These are phyloP conservation scores for Abelmoschus esculentus DNA, from an alignment of 345 rosid species.

Conservation along the genomic window DNA sequence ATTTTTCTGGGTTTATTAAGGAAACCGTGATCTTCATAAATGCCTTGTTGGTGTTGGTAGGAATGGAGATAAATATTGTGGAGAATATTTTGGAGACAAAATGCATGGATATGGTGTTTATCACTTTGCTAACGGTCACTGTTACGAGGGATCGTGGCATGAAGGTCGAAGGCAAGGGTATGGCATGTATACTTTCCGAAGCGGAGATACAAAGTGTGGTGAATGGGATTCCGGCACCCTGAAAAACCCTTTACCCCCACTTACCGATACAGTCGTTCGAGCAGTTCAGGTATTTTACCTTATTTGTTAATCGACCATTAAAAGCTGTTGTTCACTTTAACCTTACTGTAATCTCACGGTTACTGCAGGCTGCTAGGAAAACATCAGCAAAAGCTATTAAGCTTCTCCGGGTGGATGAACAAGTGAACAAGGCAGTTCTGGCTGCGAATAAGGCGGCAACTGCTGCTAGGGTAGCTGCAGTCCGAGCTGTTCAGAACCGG, in stretches of 20 bases:
- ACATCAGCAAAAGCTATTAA: constrained; percentile 58
- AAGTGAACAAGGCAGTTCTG: constrained; percentile 55
- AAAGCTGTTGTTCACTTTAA: background rate
- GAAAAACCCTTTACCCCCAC: constrained; percentile 33
- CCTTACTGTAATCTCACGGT: background rate
- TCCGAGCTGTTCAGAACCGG: constrained; percentile 85
- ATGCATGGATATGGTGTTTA: constrained; percentile 89
- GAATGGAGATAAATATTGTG: constrained; percentile 85
- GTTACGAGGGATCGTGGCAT: constrained; percentile 95
- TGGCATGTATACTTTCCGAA: constrained; percentile 73
- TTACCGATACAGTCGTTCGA: constrained; percentile 36
- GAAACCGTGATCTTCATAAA: background rate
- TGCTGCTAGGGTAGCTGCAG: constrained; percentile 96
- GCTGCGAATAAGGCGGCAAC: constrained; percentile 85
- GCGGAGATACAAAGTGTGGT: constrained; percentile 52
- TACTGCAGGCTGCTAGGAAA: constrained; percentile 63
- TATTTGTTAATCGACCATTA: background rate
- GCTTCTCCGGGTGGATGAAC: constrained; percentile 58
- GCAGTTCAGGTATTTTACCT: constrained; percentile 54
- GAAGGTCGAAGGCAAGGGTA: constrained; percentile 90
- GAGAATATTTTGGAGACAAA: constrained; percentile 92
- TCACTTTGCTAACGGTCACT: constrained; percentile 79
- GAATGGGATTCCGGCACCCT: constrained; percentile 78
- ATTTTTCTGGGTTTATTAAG: background rate
- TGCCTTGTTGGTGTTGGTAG: constrained; percentile 34